phyloP scores from a whole-genome alignment of 2,329 filamentous ascomycete species.

The Graphilbum fragrans region DNA sequence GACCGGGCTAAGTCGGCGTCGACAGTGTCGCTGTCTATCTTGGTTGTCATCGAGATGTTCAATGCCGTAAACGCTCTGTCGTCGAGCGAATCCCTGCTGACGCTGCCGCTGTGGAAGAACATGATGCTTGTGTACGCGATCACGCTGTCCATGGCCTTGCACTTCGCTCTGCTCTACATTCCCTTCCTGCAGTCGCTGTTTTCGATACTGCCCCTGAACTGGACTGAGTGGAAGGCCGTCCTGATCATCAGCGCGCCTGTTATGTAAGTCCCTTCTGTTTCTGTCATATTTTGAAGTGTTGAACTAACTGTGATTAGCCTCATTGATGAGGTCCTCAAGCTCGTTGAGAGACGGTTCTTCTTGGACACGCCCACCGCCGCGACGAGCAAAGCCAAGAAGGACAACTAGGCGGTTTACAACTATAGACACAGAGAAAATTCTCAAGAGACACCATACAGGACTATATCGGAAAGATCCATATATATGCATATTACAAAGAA shows the following conservation, averaged over 20 bases:
- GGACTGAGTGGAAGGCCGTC: constrained; percentile 86
- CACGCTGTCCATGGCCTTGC: constrained; percentile 79
- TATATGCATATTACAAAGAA: too few relatives aligned
- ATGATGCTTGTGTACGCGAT: constrained; percentile 98
- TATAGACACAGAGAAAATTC: constrained; percentile 3
- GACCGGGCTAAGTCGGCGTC: constrained; percentile 80
- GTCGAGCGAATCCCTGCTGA: constrained; percentile 86
- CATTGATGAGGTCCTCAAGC: constrained; percentile 77
- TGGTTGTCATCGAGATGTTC: constrained; percentile 98
- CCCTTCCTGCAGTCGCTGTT: constrained; percentile 83
- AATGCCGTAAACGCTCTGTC: constrained; percentile 98
- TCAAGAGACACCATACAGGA: too few relatives aligned
- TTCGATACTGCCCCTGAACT: constrained; percentile 77
- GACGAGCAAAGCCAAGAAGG: constrained; percentile 37
- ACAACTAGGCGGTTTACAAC: constrained; percentile 24
- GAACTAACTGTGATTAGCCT: constrained; percentile 37
- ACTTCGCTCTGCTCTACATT: constrained; percentile 87
- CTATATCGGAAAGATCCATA: too few relatives aligned
- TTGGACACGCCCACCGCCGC: constrained; percentile 33
- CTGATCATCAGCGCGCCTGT: constrained; percentile 80
- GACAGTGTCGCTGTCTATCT: constrained; percentile 79
- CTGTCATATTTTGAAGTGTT: neutral
- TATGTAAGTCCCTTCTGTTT: constrained; percentile 50
- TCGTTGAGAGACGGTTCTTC: constrained; percentile 58
- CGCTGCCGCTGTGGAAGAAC: constrained; percentile 93